Evolutionary conservation across 2,329 filamentous ascomycete species (phyloP), one percentile per base, ranked within the genome.

Genomic region (Xylariaceae sp.): DNA sequence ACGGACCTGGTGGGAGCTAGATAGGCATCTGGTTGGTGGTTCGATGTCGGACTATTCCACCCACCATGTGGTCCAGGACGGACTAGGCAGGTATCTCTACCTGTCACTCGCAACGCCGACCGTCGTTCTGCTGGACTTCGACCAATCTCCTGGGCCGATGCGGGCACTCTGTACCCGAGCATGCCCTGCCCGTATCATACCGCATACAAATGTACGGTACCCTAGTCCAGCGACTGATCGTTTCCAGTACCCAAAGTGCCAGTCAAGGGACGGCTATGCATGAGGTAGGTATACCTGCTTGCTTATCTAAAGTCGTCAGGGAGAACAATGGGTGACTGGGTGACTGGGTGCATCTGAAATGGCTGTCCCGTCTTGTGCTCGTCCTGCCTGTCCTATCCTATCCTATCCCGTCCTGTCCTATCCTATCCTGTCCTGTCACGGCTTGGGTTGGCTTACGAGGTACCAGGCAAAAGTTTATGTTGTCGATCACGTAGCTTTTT

Each of bases 11-110:
- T 34, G 57, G 53, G 57, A 51, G 49, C 49, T 4, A n/a, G 10
- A 35, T 35, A 17, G 11, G 49, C 11, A 51, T 51, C 18, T 52
- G 52, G 60, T 51, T 39, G 53, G 59, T 62, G 59, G 62, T 64
- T 60, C 62, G 57, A 62, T 56, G 56, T 63, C 53, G 53, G 51
- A 34, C 53, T 56, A 52, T 48, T 51, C 51, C 35, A 49, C 35
- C 52, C 53, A 56, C 60, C 39, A 50, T 51, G 49, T 51, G 49
- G 49, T 51, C 48, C 37, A 42, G 11, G 59, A 55, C 53, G n/a
- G 17, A 57, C 37, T 47, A 53, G 49, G 49, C 45, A 30, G 11
- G 35, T 34, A 49, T 53, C 50, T 10, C 15, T 50, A 42, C 55
- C 57, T 52, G 30, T 35, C 30, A 45, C 15, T 53, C 30, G 57